These are phyloP conservation scores for Alternaria sp. DNA, from an alignment of 2,329 filamentous ascomycete species.

Conservation along the genomic window DNA sequence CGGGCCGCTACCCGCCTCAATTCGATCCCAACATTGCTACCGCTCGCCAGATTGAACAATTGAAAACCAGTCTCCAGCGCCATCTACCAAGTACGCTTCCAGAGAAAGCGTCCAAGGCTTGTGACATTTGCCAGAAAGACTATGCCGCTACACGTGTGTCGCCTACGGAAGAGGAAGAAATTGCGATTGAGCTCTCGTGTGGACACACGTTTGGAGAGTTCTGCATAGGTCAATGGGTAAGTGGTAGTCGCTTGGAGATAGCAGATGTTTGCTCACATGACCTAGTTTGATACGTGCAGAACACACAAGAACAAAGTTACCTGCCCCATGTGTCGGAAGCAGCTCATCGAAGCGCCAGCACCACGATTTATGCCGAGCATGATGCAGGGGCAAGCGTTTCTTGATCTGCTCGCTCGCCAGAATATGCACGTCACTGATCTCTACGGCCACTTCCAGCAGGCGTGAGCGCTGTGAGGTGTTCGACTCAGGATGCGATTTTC, in stretches of 20 bases:
- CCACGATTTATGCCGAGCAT: constrained; percentile 14
- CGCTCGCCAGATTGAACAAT: constrained; percentile 33
- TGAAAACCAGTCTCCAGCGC: constrained; percentile 36
- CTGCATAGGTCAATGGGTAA: constrained; percentile 44
- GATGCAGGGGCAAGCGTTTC: constrained; percentile 21
- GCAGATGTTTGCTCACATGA: not conserved
- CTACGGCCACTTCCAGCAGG: constrained; percentile 23
- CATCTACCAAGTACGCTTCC: constrained; percentile 35
- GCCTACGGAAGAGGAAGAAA: constrained; percentile 40
- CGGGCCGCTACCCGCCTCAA: constrained; percentile 9
- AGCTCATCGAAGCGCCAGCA: constrained; percentile 34
- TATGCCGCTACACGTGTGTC: constrained; percentile 35
- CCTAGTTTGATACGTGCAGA: constrained; percentile 37
- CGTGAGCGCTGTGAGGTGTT: not conserved
- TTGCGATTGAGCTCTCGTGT: constrained; percentile 44
- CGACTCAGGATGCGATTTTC: not conserved
- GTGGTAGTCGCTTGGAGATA: not conserved
- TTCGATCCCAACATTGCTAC: constrained; percentile 35
- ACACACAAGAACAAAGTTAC: constrained; percentile 47
- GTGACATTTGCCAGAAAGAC: constrained; percentile 48
- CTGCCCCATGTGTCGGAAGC: constrained; percentile 47
- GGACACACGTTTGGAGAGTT: constrained; percentile 46
- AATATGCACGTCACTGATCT: constrained; percentile 24
- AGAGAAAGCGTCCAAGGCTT: constrained; percentile 29
- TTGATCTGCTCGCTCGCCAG: constrained; percentile 27